phyloP scores from a whole-genome alignment of 805 yeast species.

The Candida khao-thaluensis region DNA sequence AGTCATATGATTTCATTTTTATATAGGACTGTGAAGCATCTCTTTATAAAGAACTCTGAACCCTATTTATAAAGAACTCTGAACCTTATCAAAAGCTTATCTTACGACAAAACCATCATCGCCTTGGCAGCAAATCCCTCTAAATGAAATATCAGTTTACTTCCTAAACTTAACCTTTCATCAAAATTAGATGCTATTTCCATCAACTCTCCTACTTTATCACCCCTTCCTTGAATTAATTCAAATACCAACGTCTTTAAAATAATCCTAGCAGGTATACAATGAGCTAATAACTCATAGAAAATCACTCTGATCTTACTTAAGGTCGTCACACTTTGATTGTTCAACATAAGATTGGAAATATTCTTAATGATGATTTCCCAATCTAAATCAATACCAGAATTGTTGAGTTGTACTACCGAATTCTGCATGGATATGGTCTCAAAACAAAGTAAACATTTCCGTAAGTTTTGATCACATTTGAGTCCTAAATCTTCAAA shows the following conservation, averaged over 20 bases:
- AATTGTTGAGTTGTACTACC: conserved; percentile 38
- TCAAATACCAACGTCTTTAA: conserved; percentile 56
- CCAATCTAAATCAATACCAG: conserved; percentile 78
- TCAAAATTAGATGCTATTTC: conserved; percentile 68
- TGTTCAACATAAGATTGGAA: conserved; percentile 57
- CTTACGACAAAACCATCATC: conserved; percentile 65
- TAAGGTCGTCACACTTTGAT: conserved; percentile 61
- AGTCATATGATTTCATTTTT: too few species aligned
- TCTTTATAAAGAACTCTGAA: too few species aligned
- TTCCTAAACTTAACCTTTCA: conserved; percentile 82
- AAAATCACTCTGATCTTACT: conserved; percentile 64
- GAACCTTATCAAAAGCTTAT: too few species aligned
- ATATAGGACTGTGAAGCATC: too few species aligned
- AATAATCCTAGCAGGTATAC: conserved; percentile 86
- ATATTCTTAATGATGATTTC: conserved; percentile 69
- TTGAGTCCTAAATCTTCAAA: conserved; percentile 52
- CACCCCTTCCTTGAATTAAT: conserved; percentile 30
- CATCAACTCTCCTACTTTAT: conserved; percentile 47
- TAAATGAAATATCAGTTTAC: conserved; percentile 86
- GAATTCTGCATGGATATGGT: conserved; percentile 75
- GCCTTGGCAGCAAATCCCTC: conserved; percentile 91
- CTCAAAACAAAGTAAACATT: conserved; percentile 76
- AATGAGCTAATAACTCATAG: conserved; percentile 86
- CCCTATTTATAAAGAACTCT: too few species aligned
- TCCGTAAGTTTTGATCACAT: conserved; percentile 72